A percentile compares a stretch with the other conserved stretches of the same genome.
These are phyloP conservation scores for Dryas integrifolia DNA, from an alignment of 331 rosid genomes.

Conservation along the genomic window DNA sequence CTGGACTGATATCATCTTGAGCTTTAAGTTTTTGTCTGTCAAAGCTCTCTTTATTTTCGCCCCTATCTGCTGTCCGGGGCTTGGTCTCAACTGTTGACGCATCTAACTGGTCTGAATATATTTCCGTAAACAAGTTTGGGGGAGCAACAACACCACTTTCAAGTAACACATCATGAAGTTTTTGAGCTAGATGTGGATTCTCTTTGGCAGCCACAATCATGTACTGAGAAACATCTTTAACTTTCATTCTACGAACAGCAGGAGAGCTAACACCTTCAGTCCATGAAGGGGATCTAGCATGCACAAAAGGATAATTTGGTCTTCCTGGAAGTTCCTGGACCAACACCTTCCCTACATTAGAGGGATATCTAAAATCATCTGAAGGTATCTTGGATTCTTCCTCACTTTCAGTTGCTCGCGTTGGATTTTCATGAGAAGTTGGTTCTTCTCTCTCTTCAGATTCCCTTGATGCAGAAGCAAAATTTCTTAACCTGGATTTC, in stretches of 20 bases:
- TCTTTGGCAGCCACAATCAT: conserved; percentile 98
- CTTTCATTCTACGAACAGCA: conserved; percentile 64
- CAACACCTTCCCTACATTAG: conserved; percentile 42
- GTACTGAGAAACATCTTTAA: conserved; percentile 83
- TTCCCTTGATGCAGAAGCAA: conserved; percentile 44
- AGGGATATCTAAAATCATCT: conserved; percentile 36
- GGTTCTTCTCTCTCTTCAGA: conserved; percentile 37
- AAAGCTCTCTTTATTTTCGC: conserved; percentile 36
- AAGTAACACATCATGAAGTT: conserved; percentile 83
- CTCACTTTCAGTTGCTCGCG: conserved; percentile 31
- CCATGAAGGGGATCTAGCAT: conserved; percentile 92
- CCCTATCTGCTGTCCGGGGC: conserved; percentile 41
- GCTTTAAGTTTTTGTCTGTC: conserved; percentile 36
- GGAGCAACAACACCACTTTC: conserved; percentile 98
- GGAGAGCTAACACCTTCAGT: conserved; percentile 93
- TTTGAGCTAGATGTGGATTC: conserved; percentile 87
- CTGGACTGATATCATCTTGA: conserved; percentile 40
- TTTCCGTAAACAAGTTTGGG: conserved; percentile 72
- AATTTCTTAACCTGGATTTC: conserved; percentile 47
- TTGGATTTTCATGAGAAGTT: conserved; percentile 16
- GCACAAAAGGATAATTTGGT: conserved; percentile 50
- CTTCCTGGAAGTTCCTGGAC: conserved; percentile 44
- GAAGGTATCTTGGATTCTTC: conserved; percentile 38
- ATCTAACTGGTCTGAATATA: conserved; percentile 57
- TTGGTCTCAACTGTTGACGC: conserved; percentile 39